These are phyloP conservation scores for Vicia faba DNA, from an alignment of 306 rosid species.

Conservation along the genomic window DNA sequence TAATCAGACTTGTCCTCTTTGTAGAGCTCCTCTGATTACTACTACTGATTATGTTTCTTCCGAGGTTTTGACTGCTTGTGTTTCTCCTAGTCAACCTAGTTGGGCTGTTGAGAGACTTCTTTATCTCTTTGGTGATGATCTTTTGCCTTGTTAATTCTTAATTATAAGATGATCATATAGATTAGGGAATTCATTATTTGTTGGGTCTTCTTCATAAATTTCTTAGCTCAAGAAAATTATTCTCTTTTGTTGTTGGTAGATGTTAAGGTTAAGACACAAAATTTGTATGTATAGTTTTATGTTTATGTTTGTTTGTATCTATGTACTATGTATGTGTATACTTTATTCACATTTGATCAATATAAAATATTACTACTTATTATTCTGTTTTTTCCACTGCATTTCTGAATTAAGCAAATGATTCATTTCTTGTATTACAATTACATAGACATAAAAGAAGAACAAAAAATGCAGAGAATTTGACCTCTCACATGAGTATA, in stretches of 20 bases:
- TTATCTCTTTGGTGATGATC: constrained; percentile 85
- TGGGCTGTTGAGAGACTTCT: constrained; percentile 90
- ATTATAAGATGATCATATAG: no score
- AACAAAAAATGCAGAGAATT: no score
- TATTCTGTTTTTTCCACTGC: neutral
- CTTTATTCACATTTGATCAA: neutral
- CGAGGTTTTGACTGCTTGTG: constrained; percentile 29
- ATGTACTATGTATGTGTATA: constrained; percentile 7
- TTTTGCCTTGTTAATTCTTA: constrained; percentile 43
- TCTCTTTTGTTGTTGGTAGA: neutral
- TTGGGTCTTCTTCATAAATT: constrained; percentile 7
- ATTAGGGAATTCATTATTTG: constrained; percentile 31
- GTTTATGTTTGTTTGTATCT: neutral
- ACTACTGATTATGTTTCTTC: constrained; percentile 26
- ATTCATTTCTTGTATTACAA: neutral
- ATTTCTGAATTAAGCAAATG: neutral
- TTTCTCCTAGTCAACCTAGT: constrained; percentile 59
- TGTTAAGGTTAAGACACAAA: neutral
- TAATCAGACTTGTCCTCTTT: constrained; percentile 66
- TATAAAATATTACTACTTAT: neutral
- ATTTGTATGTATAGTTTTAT: neutral
- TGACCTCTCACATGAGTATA: no score
- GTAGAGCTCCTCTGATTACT: constrained; percentile 67
- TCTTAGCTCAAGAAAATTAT: neutral
- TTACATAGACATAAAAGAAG: neutral